Evolutionary conservation across 2,329 filamentous ascomycete species (phyloP), one percentile per base, ranked within the genome.

Genomic region (Rhynchosporium graminicola): DNA sequence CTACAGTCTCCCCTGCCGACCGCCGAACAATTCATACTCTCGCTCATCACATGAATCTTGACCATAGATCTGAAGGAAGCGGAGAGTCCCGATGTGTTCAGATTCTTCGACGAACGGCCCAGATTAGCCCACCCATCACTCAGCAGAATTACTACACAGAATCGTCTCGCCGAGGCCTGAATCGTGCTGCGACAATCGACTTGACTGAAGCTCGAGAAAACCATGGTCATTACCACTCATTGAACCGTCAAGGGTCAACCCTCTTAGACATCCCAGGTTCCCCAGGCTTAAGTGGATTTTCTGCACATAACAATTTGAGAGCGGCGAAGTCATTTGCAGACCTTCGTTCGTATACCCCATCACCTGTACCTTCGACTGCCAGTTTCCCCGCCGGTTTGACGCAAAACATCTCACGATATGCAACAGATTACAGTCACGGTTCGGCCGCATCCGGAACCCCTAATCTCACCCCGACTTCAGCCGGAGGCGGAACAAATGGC

Each of bases 251-350:
- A 69, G 88, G 89, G 33, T 91, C 90, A 12, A 84, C 83, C 36
- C 92, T 93, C n/a, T 81, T 98, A 43, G 90, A 93, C 73, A 87
- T 95, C 62, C 87, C 93, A n/a, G 91, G 91, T 68, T 93, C 91
- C 72, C 91, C 85, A 20, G 86, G 87, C 52, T 72, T 79, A 50
- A 77, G 78, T 67, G 83, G 83, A 56, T 80, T 87, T 63, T 87
- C 87, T 38, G 85, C 90, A 54, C 89, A 82, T 61, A 85, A 91
- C 74, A 94, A 94, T 72, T 85, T 99, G 42, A 89, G 95, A 48
- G 91, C 91, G 33, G 95, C 94, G 65, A 98, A 98, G 80, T 98
- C 94, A 57, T 97, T 97, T 75, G 95, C 94, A 42, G 95, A 99
- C 74, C 80, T 99, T 67, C 90, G 94, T 67, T 96, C 93, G 1